Base-by-base conservation (phyloP, 108 stramenopile species). In the Tribonema minus region DNA sequence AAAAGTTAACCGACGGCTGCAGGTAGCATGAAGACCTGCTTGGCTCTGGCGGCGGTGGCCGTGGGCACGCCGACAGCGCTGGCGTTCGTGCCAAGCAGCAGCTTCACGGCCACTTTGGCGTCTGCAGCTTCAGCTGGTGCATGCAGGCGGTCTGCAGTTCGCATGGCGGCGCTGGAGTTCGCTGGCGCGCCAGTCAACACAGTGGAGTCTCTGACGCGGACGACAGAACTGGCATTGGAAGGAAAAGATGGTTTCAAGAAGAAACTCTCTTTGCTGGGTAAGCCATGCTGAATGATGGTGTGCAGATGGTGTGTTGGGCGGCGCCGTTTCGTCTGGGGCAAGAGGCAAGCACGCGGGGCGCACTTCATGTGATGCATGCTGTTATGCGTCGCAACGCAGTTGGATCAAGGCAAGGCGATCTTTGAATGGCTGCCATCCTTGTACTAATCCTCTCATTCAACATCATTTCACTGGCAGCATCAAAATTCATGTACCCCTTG, bases 181-280 rank as follows among this genome's bases (percentile, higher is more conserved):
- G 33, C 63, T 35, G 72, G 63, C 41, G 64, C 63, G 23, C 78
- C 68, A 26, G 78, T 68, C 40, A 80, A 80, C 61, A 80, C 62
- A 23, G 59, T 61, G 7, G 61, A 70, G 25, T 36, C 78, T 26
- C 39, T 80, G n/a, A 23, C 41, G 36, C 78, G 68, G 27, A 80
- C 78, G 25, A 59, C 60, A 9, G 67, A 61, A 28, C 38, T 69
- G 23, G 58, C 67, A n/a, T 30, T 80, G 15, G 67, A 59, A 35
- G 59, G n/a, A n/a, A n/a, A 35, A 29, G 68, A 27, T 28, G 37
- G 61, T 20, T 15, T 32, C n/a, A 77, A 67, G 78, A 68, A 61
- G 37, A 35, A 40, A 12, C 12, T 68, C 40, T 36, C 68, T n/a
- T 15, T 70, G 28, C 40, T 62, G 23, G 67, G 67, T 26, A 2